Evolutionary conservation across 805 yeast species (phyloP), one percentile per base, ranked within the genome.

Genomic region (Metschnikowia noctiluminum): DNA sequence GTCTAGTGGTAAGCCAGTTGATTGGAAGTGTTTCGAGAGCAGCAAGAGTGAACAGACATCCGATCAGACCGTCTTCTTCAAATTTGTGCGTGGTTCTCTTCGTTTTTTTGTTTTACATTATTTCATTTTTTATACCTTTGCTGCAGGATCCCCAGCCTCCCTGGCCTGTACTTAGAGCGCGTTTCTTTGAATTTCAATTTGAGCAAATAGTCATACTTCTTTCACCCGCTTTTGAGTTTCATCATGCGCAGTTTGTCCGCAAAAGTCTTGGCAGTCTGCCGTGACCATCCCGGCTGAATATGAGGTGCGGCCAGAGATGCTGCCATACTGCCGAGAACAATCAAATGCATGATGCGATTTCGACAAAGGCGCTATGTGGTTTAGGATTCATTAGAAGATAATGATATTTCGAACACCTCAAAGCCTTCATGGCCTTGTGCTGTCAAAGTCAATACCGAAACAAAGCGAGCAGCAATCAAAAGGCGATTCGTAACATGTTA

Each of bases 211-310:
- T 16, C 7, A 31, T 46, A 5, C 44, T 28, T 13, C 28, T 40
- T 28, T 11, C n/a, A 14, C 14, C 9, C 10, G 15, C 31, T n/a
- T 10, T 10, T 3, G 26, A 35, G 14, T 30, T 32, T 43, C 40
- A 28, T 34, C 31, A 14, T 39, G 43, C 43, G 39, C 35, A 16
- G 16, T 28, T 28, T 14, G 3, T 10, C 2, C n/a, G 5, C 21
- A 34, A 41, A 32, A 21, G 12, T 35, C 49, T 46, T 46, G 49
- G 49, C 49, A 32, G 21, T n/a, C 16, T 26, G 30, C 15, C 3
- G 12, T 16, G 35, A 35, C 30, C 43, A 30, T 16, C 31, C 21
- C 40, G 12, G 28, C 13, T 3, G 32, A 28, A 28, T 21, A 8
- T 26, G 10, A 26, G 31, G 28, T 13, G 30, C 30, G 9, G 21